Conservation (phyloP, 164 flowering plant genomes). For the Macadamia tetraphylla region DNA sequence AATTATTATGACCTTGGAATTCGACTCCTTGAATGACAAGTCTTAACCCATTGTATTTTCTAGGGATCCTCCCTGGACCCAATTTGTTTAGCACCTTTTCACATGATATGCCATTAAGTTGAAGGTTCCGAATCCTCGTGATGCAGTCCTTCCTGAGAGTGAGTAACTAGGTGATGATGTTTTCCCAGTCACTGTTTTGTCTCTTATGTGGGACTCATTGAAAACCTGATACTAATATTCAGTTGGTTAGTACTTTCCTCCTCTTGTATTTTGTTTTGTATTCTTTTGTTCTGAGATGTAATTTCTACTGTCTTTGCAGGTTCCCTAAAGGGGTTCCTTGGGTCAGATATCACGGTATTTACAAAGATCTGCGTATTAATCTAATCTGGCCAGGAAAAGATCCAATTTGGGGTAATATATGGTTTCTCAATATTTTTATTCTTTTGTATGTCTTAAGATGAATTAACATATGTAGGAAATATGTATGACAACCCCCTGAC, state of each 20-base stretch:
- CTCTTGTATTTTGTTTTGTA: not conserved
- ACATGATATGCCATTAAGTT: too few relatives aligned
- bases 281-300: not conserved
- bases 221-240: not conserved
- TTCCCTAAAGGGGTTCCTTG: conserved; percentile 95
- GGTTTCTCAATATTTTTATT: not conserved
- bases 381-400: conserved; percentile 91
- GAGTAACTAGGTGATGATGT: too few relatives aligned
- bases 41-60: too few relatives aligned
- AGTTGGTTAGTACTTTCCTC: not conserved
- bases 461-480: not conserved
- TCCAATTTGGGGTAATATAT: conserved; percentile 48
- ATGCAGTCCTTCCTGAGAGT: too few relatives aligned
- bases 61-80: too few relatives aligned
- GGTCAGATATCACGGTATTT: conserved; percentile 78
- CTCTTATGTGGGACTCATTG: not conserved
- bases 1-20: too few relatives aligned
- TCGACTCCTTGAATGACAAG: too few relatives aligned
- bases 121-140: too few relatives aligned
- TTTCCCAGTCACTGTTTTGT: too few relatives aligned
- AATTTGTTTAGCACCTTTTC: too few relatives aligned
- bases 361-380: conserved; percentile 67
- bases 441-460: not conserved
- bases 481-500: not conserved
- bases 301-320: conserved; percentile 34